A percentile compares a stretch with the other conserved stretches of the same genome.
phyloP scores from a whole-genome alignment of 2,329 filamentous ascomycete species.

The Phialophora chinensis region DNA sequence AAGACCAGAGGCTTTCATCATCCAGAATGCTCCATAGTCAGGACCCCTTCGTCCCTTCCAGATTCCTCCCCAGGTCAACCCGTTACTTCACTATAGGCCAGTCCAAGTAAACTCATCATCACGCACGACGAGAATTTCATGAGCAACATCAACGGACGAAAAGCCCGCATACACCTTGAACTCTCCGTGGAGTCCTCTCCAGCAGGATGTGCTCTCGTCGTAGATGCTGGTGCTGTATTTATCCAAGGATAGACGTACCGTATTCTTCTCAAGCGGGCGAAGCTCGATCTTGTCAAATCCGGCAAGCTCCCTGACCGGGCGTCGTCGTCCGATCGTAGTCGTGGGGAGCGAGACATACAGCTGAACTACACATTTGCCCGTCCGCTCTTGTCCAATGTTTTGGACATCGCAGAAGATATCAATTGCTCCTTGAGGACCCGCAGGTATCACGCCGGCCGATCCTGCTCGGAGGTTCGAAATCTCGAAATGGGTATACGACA shows the following conservation, averaged over 20 bases:
- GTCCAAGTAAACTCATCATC: too few species aligned
- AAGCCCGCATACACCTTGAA: too few species aligned
- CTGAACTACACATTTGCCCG: constrained; percentile 17
- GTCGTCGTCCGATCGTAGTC: constrained; percentile 9
- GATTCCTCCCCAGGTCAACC: too few species aligned
- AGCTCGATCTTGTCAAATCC: constrained; percentile 52
- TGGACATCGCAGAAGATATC: not conserved
- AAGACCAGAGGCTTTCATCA: too few species aligned
- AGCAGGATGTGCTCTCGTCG: not conserved
- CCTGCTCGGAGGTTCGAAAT: not conserved
- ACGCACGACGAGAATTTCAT: too few species aligned
- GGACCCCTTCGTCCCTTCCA: too few species aligned
- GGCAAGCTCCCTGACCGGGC: constrained; percentile 53
- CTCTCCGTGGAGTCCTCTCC: too few species aligned
- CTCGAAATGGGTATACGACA: constrained; percentile 75
- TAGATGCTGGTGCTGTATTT: not conserved
- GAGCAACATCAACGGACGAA: too few species aligned
- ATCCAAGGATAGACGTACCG: not conserved
- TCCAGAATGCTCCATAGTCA: too few species aligned
- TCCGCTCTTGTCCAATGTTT: constrained; percentile 9
- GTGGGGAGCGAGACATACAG: constrained; percentile 15
- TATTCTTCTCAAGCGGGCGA: constrained; percentile 45
- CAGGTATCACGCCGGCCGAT: not conserved
- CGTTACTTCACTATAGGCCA: too few species aligned
- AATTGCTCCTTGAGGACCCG: not conserved